Conservation (phyloP, 257 asterid species). For the Ehretia macrophylla region DNA sequence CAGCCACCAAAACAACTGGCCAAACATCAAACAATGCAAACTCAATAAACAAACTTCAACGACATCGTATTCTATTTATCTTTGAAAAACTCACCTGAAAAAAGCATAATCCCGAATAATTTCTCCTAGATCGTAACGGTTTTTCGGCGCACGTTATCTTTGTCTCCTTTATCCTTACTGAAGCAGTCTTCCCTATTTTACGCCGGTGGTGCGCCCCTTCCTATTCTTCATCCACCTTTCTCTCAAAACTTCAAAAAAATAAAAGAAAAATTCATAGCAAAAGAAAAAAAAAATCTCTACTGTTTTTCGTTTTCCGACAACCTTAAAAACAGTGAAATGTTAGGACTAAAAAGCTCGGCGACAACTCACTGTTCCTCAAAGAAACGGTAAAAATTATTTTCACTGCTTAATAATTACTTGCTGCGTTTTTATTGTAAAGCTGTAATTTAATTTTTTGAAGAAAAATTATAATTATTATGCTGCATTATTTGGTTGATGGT, state of each 20-base stretch:
- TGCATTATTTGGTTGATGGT: neutral
- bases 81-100: slow-evolving; percentile 1
- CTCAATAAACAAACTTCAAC: neutral
- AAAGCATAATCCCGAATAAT: slow-evolving; percentile 4
- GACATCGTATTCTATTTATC: neutral
- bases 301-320: neutral
- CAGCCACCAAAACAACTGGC: slow-evolving; percentile 5
- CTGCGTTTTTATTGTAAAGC: no score
- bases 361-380: neutral
- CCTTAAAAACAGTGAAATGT: neutral
- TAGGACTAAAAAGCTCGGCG: neutral
- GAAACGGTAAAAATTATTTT: neutral
- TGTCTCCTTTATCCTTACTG: slow-evolving; percentile 1
- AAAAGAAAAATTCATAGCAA: no score
- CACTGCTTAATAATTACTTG: slow-evolving; percentile 1
- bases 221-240: slow-evolving; percentile 13
- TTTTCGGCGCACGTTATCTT: slow-evolving; percentile 16
- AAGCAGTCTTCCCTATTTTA: slow-evolving; percentile 20
- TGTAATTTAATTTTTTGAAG: no score
- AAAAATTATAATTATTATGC: neutral
- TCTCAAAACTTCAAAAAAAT: neutral
- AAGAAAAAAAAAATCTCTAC: no score
- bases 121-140: slow-evolving; percentile 10
- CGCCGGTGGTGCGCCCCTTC: slow-evolving; percentile 36
- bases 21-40: no score